These are phyloP conservation scores for Pythium sukuiense DNA, from an alignment of 352 stramenopile species.

Conservation along the genomic window DNA sequence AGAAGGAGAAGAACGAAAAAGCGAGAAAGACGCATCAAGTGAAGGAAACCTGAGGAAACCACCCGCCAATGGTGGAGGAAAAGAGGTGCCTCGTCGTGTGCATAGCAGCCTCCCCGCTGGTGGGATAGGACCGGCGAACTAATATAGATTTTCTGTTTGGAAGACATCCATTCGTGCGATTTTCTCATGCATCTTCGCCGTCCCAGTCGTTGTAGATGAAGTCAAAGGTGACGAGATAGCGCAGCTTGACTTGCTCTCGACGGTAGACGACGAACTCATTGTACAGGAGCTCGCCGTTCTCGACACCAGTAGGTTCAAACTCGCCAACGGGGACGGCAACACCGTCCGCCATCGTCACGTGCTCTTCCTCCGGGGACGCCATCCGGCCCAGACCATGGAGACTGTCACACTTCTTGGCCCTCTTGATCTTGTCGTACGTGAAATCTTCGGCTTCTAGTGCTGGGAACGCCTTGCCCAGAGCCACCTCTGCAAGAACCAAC, in stretches of 20 bases:
- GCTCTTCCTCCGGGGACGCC: constrained; percentile 41
- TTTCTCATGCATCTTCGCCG: constrained; percentile 7
- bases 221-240: constrained; percentile 57
- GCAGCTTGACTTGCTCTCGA: constrained; percentile 62
- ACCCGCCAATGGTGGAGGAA: background rate
- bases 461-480: constrained; percentile 47
- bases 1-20: background rate
- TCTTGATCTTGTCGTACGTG: constrained; percentile 44
- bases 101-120: background rate
- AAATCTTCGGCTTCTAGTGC: constrained; percentile 57
- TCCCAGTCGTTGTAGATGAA: constrained; percentile 44
- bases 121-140: background rate
- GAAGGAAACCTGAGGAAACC: background rate
- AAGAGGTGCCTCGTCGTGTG: background rate
- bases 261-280: constrained; percentile 82
- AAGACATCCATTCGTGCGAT: background rate
- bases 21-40: background rate
- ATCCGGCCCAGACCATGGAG: constrained; percentile 57
- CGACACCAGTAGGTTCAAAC: constrained; percentile 47
- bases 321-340: constrained; percentile 59
- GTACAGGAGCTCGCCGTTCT: constrained; percentile 56
- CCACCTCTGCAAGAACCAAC: constrained; percentile 65
- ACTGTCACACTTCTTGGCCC: constrained; percentile 43
- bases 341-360: constrained; percentile 49
- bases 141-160: constrained; percentile 31